Percentiles rank a stretch among this genome's conserved stretches.
These are phyloP conservation scores for Asterophora lycoperdoides DNA, from an alignment of 768 basidiomycete species.

Conservation along the genomic window DNA sequence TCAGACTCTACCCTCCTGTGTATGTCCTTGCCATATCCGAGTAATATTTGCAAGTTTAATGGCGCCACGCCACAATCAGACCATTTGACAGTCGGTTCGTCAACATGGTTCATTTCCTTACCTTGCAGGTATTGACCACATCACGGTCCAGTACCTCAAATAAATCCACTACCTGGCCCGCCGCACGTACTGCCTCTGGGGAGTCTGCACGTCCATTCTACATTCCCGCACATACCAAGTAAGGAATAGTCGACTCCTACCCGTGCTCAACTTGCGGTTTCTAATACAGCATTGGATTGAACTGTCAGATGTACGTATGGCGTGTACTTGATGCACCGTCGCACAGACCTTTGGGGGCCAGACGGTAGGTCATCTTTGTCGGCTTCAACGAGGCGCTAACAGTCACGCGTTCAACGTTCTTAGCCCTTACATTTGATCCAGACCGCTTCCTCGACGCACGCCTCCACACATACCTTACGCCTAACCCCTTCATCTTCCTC, in stretches of 20 bases:
- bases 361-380: constrained; percentile 40
- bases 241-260: neutral
- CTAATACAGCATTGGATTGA: neutral
- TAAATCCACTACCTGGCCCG: constrained; percentile 23
- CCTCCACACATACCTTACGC: constrained; percentile 47
- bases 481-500: constrained; percentile 55
- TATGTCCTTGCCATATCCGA: constrained; percentile 20
- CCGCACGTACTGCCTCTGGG: constrained; percentile 8
- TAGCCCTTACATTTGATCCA: constrained; percentile 61
- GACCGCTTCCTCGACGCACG: constrained; percentile 65
- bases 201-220: constrained; percentile 35
- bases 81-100: constrained; percentile 33
- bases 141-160: constrained; percentile 17
- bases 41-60: neutral
- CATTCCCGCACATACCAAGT: constrained; percentile 36
- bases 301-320: constrained; percentile 38
- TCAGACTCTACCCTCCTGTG: constrained; percentile 52
- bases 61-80: constrained; percentile 14
- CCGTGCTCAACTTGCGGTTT: neutral
- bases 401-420: neutral
- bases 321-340: constrained; percentile 56
- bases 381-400: neutral
- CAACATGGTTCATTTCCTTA: neutral
- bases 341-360: constrained; percentile 63
- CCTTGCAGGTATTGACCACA: neutral